A percentile compares a stretch with the other conserved stretches of the same genome.
Conservation (phyloP, 371 early-diverging fungal species). For the Lichtheimia ornata region DNA sequence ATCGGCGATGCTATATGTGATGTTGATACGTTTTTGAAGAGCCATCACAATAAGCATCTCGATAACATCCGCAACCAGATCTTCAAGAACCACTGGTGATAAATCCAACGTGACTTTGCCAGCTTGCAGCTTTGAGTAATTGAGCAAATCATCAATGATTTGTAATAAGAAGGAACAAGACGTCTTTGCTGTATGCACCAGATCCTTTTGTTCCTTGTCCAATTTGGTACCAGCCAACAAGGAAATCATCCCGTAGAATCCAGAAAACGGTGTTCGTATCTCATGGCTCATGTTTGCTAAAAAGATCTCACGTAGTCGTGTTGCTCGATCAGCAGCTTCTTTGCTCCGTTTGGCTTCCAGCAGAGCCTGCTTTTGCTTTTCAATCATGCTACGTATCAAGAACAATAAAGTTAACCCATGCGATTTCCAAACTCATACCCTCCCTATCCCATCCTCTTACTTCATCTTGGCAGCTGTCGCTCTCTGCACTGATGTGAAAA, state of each 20-base stretch:
- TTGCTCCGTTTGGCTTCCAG: slow-evolving; percentile 47
- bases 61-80: slow-evolving; percentile 58
- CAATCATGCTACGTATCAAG: slow-evolving; percentile 36
- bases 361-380: slow-evolving; percentile 47
- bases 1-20: slow-evolving; percentile 43
- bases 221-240: slow-evolving; percentile 53
- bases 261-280: slow-evolving; percentile 60
- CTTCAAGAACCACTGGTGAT: slow-evolving; percentile 53
- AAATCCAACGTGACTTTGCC: slow-evolving; percentile 60
- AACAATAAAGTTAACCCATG: too few relatives aligned
- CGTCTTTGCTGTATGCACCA: slow-evolving; percentile 62
- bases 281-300: slow-evolving; percentile 64
- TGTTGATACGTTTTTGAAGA: slow-evolving; percentile 48
- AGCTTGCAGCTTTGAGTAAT: slow-evolving; percentile 66
- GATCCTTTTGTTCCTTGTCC: slow-evolving; percentile 58
- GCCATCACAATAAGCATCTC: slow-evolving; percentile 58
- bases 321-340: slow-evolving; percentile 50
- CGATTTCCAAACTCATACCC: not conserved
- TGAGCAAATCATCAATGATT: slow-evolving; percentile 64
- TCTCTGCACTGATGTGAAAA: slow-evolving; percentile 52
- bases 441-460: slow-evolving; percentile 10
- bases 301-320: slow-evolving; percentile 50
- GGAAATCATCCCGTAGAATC: slow-evolving; percentile 63
- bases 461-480: slow-evolving; percentile 39
- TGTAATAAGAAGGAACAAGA: slow-evolving; percentile 59